Percentiles rank a stretch among this genome's conserved stretches.
Evolutionary conservation across 257 asterid species (phyloP).

Genomic region (Forsythia viridissima): DNA sequence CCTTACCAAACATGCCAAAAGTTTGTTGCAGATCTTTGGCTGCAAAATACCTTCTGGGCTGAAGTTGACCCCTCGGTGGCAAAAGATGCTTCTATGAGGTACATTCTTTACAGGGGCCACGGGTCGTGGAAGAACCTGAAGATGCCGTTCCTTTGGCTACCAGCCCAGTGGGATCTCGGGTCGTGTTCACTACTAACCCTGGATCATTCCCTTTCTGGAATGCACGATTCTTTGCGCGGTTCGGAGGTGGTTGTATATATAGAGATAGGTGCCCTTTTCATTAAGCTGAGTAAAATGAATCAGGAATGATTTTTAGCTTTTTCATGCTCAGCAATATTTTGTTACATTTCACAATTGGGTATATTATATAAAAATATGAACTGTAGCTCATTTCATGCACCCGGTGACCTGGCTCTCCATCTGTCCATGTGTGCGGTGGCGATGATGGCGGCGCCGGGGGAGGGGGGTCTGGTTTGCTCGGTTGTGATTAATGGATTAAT

Average conservation of each 20-base stretch:
- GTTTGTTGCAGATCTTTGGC: slow-evolving; percentile 18
- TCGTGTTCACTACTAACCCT: slow-evolving; percentile 57
- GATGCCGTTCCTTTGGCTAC: slow-evolving; percentile 31
- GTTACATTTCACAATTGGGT: slow-evolving; percentile 25
- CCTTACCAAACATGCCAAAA: slow-evolving; percentile 22
- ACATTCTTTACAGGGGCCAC: slow-evolving; percentile 47
- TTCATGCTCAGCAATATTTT: slow-evolving; percentile 48
- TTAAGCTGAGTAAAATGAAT: slow-evolving; percentile 45
- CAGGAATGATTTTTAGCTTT: slow-evolving; percentile 46
- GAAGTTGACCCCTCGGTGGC: slow-evolving; percentile 31
- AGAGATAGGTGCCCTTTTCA: slow-evolving; percentile 29
- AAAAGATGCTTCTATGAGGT: slow-evolving; percentile 43
- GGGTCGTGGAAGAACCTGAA: slow-evolving; percentile 14
- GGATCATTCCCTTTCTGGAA: slow-evolving; percentile 42
- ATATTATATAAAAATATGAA: slow-evolving; percentile 30
- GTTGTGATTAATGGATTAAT: neutral
- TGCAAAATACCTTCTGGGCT: slow-evolving; percentile 10
- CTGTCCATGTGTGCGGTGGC: neutral
- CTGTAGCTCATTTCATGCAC: slow-evolving; percentile 29
- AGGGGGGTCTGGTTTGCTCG: neutral
- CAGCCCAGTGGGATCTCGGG: slow-evolving; percentile 27
- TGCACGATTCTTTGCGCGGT: slow-evolving; percentile 40
- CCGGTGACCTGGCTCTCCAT: neutral
- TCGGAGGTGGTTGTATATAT: slow-evolving; percentile 55
- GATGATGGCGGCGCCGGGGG: neutral